Evolutionary conservation across 2,329 filamentous ascomycete genomes (phyloP), one percentile per base, ranked within the genome.

Genomic region (Fusarium euwallaceae): DNA sequence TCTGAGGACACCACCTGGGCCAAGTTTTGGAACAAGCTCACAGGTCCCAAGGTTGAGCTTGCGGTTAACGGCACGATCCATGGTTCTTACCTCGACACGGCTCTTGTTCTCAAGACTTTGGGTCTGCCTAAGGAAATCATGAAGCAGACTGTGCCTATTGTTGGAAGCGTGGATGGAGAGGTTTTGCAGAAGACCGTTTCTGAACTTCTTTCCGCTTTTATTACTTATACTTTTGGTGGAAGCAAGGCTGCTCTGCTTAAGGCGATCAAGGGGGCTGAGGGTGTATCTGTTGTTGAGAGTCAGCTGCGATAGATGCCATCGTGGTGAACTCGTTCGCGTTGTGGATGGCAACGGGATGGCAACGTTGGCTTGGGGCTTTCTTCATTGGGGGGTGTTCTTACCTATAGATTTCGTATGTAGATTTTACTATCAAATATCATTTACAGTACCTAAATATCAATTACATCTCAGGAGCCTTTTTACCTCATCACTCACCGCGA

Each of bases 1-100:
- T 39, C 67, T 6, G 74, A 82, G 11, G 82, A 84, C 22, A 60
- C 69, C 0, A 82, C 83, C 0, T 84, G 82, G 84, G 62, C 74
- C 24, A 62, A 69, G 9, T 80, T 83, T 66, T 83, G 75, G 64
- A 63, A 76, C 0, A 73, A 69, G 12, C 77, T 83, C 4, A 71
- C 69, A 3, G 81, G 79, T 0, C 61, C 74, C 24, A 78, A 78
- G 48, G 56, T 78, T 32, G 75, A 82, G 27, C 58, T 80, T 4
- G 51, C 64, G 2, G 67, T 83, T 10, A 29, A 69, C 2, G 76
- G 78, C 0, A 79, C 82, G 2, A 61, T 72, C 1, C 82, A 84
- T 20, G 80, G 78, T 0, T 79, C 80, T 0, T 84, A 80, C 37
- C 81, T 80, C 0, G 82, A 84, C 48, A 73, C 78, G 1, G 79